Evolutionary conservation across 1,284 basidiomycete genomes (phyloP).

Genomic region (Sanghuangporus sanghuang): DNA sequence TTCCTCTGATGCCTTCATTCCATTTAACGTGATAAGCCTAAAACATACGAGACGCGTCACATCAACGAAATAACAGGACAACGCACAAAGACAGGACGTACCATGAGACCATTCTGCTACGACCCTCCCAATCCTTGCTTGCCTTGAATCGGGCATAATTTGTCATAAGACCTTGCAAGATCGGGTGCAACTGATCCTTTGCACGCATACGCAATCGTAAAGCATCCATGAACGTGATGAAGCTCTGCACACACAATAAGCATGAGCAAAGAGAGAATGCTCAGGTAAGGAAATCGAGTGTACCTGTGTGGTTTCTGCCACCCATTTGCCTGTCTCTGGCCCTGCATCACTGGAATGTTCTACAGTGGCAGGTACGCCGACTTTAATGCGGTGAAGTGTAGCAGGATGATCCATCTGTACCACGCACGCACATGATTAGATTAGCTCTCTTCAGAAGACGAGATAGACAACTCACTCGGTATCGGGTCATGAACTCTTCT

Average conservation of each 20-base stretch:
- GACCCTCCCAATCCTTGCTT: slow-evolving; percentile 90
- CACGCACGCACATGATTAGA: slow-evolving; percentile 2
- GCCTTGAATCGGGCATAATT: slow-evolving; percentile 92
- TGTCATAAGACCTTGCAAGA: slow-evolving; percentile 90
- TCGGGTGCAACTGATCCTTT: slow-evolving; percentile 95
- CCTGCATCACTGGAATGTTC: slow-evolving; percentile 84
- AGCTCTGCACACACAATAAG: slow-evolving; percentile 51
- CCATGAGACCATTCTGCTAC: slow-evolving; percentile 93
- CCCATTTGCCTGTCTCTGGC: slow-evolving; percentile 90
- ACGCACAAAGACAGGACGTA: slow-evolving; percentile 31
- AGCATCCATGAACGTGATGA: slow-evolving; percentile 99
- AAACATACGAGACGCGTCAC: not conserved
- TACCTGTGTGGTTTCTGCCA: slow-evolving; percentile 97
- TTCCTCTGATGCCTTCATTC: slow-evolving; percentile 96
- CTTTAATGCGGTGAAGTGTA: slow-evolving; percentile 82
- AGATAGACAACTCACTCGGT: slow-evolving; percentile 53
- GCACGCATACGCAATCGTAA: slow-evolving; percentile 88
- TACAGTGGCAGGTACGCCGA: slow-evolving; percentile 95
- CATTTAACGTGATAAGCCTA: slow-evolving; percentile 94
- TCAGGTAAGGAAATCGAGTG: slow-evolving; percentile 15
- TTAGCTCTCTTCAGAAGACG: not conserved
- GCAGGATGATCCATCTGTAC: slow-evolving; percentile 90
- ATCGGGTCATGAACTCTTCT: slow-evolving; percentile 89
- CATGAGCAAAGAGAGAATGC: not conserved
- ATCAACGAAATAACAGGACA: not conserved